These are phyloP conservation scores for Phylloporus sp. DNA, from an alignment of 768 basidiomycete species.

Conservation along the genomic window DNA sequence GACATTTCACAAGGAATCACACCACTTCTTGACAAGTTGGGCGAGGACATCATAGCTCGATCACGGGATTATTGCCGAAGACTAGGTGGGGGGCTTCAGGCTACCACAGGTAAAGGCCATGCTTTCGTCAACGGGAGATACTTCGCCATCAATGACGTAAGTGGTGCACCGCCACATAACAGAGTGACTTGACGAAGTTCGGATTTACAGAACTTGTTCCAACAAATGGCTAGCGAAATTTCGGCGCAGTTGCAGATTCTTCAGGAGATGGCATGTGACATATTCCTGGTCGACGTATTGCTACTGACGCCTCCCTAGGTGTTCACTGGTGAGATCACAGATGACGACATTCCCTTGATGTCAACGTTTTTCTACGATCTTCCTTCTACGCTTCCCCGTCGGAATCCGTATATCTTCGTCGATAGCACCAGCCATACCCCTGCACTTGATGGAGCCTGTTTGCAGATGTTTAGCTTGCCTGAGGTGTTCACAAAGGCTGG, in stretches of 20 bases:
- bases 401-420: slow-evolving; percentile 76
- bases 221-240: slow-evolving; percentile 40
- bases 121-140: slow-evolving; percentile 90
- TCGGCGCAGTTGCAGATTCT: slow-evolving; percentile 58
- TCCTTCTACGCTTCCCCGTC: slow-evolving; percentile 58
- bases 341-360: slow-evolving; percentile 47
- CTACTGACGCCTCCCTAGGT: slow-evolving; percentile 36
- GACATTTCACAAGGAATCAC: slow-evolving; percentile 32
- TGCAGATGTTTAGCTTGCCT: slow-evolving; percentile 27
- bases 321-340: slow-evolving; percentile 52
- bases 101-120: slow-evolving; percentile 47
- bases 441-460: not conserved
- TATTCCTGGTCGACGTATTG: not conserved
- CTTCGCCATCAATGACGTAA: slow-evolving; percentile 60
- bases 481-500: slow-evolving; percentile 31
- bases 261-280: slow-evolving; percentile 58
- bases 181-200: not conserved
- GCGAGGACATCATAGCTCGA: slow-evolving; percentile 37
- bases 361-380: slow-evolving; percentile 87
- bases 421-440: slow-evolving; percentile 28
- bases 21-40: slow-evolving; percentile 24
- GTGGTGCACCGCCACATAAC: slow-evolving; percentile 20
- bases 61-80: slow-evolving; percentile 53
- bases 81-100: slow-evolving; percentile 42
- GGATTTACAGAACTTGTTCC: slow-evolving; percentile 19